Base-by-base conservation (phyloP, 768 basidiomycete genomes). In the Tylopilus vinaceipallidus region DNA sequence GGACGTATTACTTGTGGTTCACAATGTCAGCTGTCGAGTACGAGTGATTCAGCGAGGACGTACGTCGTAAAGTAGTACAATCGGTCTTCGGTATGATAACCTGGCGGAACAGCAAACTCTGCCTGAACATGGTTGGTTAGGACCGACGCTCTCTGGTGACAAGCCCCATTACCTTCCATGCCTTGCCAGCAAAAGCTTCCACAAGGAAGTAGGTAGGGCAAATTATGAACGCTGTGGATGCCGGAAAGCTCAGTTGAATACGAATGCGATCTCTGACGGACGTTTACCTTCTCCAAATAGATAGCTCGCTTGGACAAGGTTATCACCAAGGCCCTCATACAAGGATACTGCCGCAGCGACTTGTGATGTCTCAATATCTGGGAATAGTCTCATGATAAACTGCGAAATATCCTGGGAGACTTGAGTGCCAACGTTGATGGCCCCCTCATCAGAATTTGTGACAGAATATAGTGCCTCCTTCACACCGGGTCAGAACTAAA, bases 21-120 rank as follows among this genome's bases (percentile, higher is more conserved):
- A 22, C n/a, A 10, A 32, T 9, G 8, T 47, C 9, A 47, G 30
- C 40, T 24, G 13, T 13, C n/a, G n/a, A n/a, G n/a, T n/a, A n/a
- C 24, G 2, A 14, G 22, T 14, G 22, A 8, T 9, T 22, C 3
- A 20, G 38, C 2, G 12, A 24, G 14, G 6, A 30, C 40, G 6
- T 30, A 50, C 50, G 1, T 36, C 17, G 47, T 50, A 12, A 32
- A 52, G 35, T 52, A 52, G 27, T 52, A 50, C 8, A 2, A 2
- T 26, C 9, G 4, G 17, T 52, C 51, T 42, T 42, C 22, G 17
- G 19, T 38, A 50, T 52, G 51, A 16, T 42, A 3, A 20, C 34
- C 51, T n/a, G 51, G 48, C 26, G 47, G 47, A n/a, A 50, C 17
- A 20, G 51, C 51, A 37, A 52, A 52, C 22, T 37, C 27, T 11